Conservation (phyloP, 2,329 filamentous ascomycete genomes). For the Dryadomyces quercus-mongolicae region DNA sequence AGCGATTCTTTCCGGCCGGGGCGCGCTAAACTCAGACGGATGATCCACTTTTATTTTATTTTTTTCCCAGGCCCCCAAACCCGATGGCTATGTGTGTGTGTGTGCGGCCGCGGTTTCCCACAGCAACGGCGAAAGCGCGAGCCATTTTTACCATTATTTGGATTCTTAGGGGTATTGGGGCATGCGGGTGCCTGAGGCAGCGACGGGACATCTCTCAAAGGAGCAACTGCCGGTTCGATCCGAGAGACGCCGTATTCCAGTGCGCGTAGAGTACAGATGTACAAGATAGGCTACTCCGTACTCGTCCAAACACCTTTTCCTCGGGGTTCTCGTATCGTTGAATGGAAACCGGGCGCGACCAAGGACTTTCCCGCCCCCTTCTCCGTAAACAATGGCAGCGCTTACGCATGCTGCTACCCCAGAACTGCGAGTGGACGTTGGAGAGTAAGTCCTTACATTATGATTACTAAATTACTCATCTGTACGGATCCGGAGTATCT, state of each 20-base stretch:
- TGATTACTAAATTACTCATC: no score
- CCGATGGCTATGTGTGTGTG: background rate
- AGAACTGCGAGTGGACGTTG: no score
- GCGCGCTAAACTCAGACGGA: conserved; percentile 14
- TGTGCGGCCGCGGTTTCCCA: conserved; percentile 5
- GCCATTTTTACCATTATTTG: background rate
- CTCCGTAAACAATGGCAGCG: no score
- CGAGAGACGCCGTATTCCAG: background rate
- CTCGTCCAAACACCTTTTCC: background rate
- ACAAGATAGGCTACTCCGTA: background rate
- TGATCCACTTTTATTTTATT: conserved; percentile 2
- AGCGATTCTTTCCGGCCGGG: conserved; percentile 40
- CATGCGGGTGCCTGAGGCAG: conserved; percentile 6
- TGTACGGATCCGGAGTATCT: no score
- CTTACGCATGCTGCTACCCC: no score
- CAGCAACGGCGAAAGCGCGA: conserved; percentile 7
- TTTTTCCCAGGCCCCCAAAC: background rate
- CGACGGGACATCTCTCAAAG: background rate
- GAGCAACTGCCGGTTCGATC: conserved; percentile 8
- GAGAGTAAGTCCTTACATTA: no score
- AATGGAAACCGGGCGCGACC: no score
- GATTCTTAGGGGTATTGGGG: background rate
- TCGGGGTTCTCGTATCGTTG: no score
- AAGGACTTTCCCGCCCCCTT: no score
- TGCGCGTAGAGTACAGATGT: background rate